phyloP scores from a whole-genome alignment of 371 early-diverging fungal genomes.

The Synchytrium microbalum region DNA sequence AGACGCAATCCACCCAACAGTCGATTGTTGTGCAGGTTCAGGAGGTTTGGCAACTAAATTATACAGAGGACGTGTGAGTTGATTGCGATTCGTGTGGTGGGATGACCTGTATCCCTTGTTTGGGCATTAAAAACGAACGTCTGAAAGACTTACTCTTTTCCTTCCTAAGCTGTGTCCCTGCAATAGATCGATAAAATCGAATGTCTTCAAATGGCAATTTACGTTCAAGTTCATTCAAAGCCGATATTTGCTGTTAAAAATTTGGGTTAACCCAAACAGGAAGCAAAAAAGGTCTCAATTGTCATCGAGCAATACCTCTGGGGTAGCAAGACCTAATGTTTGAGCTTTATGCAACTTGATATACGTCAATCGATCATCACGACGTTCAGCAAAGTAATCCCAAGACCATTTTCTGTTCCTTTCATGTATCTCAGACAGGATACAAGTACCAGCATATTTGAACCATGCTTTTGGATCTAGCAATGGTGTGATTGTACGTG shows the following conservation, averaged over 20 bases:
- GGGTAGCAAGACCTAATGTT: constrained; percentile 39
- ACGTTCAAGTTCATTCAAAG: constrained; percentile 63
- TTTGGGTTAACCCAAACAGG: background rate
- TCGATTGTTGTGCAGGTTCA: constrained; percentile 15
- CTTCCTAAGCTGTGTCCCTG: constrained; percentile 60
- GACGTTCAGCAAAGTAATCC: constrained; percentile 71
- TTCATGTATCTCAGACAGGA: constrained; percentile 82
- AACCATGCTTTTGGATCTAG: constrained; percentile 80
- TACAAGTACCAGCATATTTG: constrained; percentile 71
- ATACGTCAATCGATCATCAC: constrained; percentile 76
- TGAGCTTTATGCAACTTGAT: constrained; percentile 66
- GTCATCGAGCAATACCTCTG: constrained; percentile 10
- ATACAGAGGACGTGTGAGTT: background rate
- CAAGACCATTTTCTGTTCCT: constrained; percentile 77
- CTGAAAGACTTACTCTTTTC: constrained; percentile 41
- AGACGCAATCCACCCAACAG: constrained; percentile 22
- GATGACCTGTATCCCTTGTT: too few species aligned
- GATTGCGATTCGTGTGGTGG: too few species aligned
- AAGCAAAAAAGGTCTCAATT: background rate
- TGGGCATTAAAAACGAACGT: too few species aligned
- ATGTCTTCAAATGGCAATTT: constrained; percentile 82
- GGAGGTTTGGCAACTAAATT: background rate
- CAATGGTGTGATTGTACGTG: constrained; percentile 61
- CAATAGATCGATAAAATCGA: constrained; percentile 78
- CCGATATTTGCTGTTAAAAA: constrained; percentile 41